A percentile compares a stretch with the other conserved stretches of the same genome.
Conservation (phyloP, 73 alveolate species). For the Tetrahymena elliotti region DNA sequence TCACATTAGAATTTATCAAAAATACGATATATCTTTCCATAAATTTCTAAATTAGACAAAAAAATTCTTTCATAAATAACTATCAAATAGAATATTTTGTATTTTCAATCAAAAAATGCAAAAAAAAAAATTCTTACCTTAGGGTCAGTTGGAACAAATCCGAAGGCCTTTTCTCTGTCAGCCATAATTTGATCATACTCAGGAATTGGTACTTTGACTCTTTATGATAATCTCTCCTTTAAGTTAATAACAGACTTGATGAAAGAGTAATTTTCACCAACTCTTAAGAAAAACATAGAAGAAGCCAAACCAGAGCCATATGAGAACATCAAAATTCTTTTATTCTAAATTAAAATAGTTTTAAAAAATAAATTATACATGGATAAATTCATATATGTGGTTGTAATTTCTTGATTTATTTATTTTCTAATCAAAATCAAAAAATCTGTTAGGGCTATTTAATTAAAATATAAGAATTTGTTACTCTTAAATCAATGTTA, state of each 20-base stretch:
- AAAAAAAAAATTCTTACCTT: neutral
- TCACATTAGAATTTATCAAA: neutral
- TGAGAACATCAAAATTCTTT: constrained; percentile 83
- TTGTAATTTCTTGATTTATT: neutral
- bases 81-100: too few relatives aligned
- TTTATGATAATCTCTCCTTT: neutral
- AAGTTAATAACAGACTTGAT: neutral
- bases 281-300: constrained; percentile 66
- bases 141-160: neutral
- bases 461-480: too few relatives aligned
- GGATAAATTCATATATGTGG: too few relatives aligned
- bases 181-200: neutral
- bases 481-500: constrained; percentile 53
- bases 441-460: too few relatives aligned
- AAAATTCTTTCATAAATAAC: too few relatives aligned
- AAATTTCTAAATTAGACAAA: too few relatives aligned
- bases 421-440: too few relatives aligned
- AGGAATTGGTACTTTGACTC: neutral
- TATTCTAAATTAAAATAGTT: constrained; percentile 8
- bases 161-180: neutral
- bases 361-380: too few relatives aligned
- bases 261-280: neutral
- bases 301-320: constrained; percentile 99
- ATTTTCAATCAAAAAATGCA: neutral
- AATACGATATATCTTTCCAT: neutral